Evolutionary conservation across 2,329 filamentous ascomycete species (phyloP).

Genomic region (Aspergillus persii): DNA sequence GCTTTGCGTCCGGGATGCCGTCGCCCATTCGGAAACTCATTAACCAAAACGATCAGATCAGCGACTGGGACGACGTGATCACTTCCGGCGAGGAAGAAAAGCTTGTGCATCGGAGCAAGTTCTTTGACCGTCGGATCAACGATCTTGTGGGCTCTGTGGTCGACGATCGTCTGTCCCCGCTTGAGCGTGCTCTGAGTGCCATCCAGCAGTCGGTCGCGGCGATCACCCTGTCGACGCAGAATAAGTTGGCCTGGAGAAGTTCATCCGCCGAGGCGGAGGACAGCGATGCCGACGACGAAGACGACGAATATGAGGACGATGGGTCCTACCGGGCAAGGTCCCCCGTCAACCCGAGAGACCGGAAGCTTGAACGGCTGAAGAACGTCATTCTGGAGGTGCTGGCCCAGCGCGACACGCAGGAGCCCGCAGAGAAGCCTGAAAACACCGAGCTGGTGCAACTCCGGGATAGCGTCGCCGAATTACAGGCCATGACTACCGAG

Average conservation of each 20-base stretch:
- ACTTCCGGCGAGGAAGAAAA: conserved; percentile 81
- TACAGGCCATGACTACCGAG: conserved; percentile 41
- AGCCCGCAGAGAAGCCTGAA: conserved; percentile 25
- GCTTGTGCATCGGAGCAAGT: conserved; percentile 73
- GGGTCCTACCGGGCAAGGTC: conserved; percentile 67
- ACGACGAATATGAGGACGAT: conserved; percentile 63
- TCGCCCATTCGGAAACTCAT: conserved; percentile 63
- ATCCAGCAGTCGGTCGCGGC: conserved; percentile 70
- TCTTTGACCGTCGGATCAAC: conserved; percentile 90
- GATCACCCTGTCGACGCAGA: conserved; percentile 57
- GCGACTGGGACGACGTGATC: conserved; percentile 89
- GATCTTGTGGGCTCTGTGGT: conserved; percentile 77
- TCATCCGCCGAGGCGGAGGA: conserved; percentile 67
- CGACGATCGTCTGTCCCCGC: conserved; percentile 71
- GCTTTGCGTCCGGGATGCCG: conserved; percentile 55
- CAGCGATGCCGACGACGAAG: conserved; percentile 93
- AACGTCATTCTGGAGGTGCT: conserved; percentile 66
- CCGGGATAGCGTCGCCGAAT: conserved; percentile 37
- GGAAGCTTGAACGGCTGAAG: conserved; percentile 77
- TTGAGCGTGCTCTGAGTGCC: conserved; percentile 73
- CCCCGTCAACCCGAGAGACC: conserved; percentile 62
- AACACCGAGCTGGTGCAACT: conserved; percentile 38
- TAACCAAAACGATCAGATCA: conserved; percentile 62
- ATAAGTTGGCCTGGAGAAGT: conserved; percentile 61
- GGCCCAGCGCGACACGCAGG: conserved; percentile 41